Evolutionary conservation across 73 alveolate species (phyloP).

Genomic region (Paramecium tetraurelia): DNA sequence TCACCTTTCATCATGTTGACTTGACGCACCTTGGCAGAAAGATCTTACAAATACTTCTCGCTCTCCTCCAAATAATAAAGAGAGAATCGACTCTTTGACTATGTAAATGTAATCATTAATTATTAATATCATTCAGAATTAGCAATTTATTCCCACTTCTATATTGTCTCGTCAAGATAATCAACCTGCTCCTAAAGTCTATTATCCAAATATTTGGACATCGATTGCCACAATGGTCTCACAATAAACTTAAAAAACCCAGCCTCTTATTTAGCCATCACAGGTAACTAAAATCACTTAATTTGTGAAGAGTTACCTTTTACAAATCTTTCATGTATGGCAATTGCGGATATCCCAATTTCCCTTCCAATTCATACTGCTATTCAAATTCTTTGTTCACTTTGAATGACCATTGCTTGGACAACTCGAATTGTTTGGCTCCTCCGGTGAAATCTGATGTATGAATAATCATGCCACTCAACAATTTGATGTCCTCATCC

Average conservation of each 20-base stretch:
- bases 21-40: conserved; percentile 28
- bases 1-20: conserved; percentile 29
- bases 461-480: conserved; percentile 52
- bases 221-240: conserved; percentile 46
- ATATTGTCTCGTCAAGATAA: conserved; percentile 32
- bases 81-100: conserved; percentile 63
- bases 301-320: not conserved
- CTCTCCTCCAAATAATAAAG: conserved; percentile 71
- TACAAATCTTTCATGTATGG: conserved; percentile 49
- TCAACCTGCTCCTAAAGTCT: not conserved
- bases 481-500: conserved; percentile 50
- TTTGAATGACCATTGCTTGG: conserved; percentile 46
- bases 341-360: conserved; percentile 19
- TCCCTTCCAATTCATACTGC: conserved; percentile 42
- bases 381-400: conserved; percentile 44
- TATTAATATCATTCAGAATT: conserved; percentile 24
- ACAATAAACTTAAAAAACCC: conserved; percentile 55
- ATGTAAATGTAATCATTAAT: conserved; percentile 55
- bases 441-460: conserved; percentile 51
- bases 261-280: conserved; percentile 47
- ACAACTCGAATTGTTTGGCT: conserved; percentile 41
- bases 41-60: conserved; percentile 61
- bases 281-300: not conserved
- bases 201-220: conserved; percentile 21
- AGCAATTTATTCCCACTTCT: conserved; percentile 39